These are phyloP conservation scores for Aspergillus costaricaensis DNA, from an alignment of 2,329 filamentous ascomycete genomes.

Conservation along the genomic window DNA sequence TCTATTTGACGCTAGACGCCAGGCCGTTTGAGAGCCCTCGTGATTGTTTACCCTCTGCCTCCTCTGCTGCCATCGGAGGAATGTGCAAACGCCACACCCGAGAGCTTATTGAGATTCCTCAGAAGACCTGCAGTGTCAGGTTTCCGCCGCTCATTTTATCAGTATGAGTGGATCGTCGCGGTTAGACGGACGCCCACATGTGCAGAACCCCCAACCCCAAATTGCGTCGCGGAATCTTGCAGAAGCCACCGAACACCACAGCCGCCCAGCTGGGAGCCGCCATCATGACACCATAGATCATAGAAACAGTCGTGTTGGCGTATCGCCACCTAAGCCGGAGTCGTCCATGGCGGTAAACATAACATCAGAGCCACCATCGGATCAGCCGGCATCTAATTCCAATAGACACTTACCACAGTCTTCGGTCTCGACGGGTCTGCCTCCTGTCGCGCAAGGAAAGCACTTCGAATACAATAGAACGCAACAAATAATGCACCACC, in stretches of 20 bases:
- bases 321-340: not conserved
- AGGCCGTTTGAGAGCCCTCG: not conserved
- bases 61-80: not conserved
- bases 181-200: conserved; percentile 20
- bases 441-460: not conserved
- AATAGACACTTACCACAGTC: not conserved
- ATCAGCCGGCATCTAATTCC: not conserved
- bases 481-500: not conserved
- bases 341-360: not conserved
- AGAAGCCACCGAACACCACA: conserved; percentile 3
- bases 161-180: conserved; percentile 17
- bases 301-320: not conserved
- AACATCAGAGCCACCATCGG: not conserved
- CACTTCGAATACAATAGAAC: too few relatives aligned
- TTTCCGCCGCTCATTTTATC: conserved; percentile 4
- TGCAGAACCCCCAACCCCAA: conserved; percentile 24
- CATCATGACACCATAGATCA: not conserved
- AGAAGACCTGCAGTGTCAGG: not conserved
- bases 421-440: not conserved
- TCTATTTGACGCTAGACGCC: not conserved
- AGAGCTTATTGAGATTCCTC: not conserved
- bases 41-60: not conserved
- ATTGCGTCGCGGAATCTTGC: conserved; percentile 21
- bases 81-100: conserved; percentile 7
- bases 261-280: not conserved